Percentiles rank a stretch among this genome's conserved stretches.
phyloP scores from a whole-genome alignment of 176 grass and related monocot species.

The Ampelocalamus luodianensis region DNA sequence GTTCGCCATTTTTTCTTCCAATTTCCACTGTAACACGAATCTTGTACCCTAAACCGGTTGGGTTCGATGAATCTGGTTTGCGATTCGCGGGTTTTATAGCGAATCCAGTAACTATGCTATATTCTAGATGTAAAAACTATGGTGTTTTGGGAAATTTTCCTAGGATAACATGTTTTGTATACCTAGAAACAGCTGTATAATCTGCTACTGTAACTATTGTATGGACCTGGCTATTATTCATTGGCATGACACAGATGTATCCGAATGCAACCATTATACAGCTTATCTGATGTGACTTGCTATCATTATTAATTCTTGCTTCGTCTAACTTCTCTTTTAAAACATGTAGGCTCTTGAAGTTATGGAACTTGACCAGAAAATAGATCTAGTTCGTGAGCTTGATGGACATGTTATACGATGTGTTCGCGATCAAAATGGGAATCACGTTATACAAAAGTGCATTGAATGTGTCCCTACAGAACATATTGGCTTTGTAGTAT shows the following conservation, averaged over 20 bases:
- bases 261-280: constrained; percentile 2
- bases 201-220: constrained; percentile 2
- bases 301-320: constrained; percentile 38
- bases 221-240: not conserved
- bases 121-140: constrained; percentile 16
- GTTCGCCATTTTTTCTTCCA: too few relatives aligned
- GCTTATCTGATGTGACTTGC: constrained; percentile 13
- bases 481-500: constrained; percentile 86
- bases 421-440: constrained; percentile 97
- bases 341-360: constrained; percentile 85
- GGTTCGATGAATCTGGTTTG: too few relatives aligned
- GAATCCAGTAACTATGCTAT: not conserved
- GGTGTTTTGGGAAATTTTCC: not conserved
- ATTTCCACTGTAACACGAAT: too few relatives aligned
- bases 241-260: not conserved
- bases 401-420: constrained; percentile 91
- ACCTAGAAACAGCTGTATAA: not conserved
- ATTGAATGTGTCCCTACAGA: constrained; percentile 89
- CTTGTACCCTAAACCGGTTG: too few relatives aligned
- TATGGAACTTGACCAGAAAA: constrained; percentile 93
- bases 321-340: constrained; percentile 37
- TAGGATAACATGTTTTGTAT: not conserved
- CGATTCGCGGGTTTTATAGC: too few relatives aligned
- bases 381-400: constrained; percentile 79
- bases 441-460: constrained; percentile 99